Evolutionary conservation across 2,329 filamentous ascomycete genomes (phyloP).

Genomic region (Ophiostoma sp.): DNA sequence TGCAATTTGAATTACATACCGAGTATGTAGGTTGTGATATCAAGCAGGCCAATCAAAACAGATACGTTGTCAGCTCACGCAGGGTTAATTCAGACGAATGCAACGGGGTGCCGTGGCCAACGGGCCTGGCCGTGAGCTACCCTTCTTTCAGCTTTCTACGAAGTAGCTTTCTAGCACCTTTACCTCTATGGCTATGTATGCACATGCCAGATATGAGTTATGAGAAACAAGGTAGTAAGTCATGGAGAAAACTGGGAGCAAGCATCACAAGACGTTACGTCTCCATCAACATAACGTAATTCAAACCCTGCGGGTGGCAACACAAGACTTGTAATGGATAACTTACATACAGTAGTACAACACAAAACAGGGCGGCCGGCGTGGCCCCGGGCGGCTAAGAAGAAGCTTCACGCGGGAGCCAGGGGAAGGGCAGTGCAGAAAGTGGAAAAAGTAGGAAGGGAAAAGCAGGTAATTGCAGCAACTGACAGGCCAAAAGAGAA

Average conservation of each 20-base stretch:
- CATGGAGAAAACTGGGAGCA: neutral
- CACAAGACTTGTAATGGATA: neutral
- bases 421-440: slow-evolving; percentile 6
- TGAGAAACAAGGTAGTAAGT: neutral
- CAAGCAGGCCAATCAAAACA: too few species aligned
- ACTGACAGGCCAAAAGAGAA: neutral
- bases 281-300: neutral
- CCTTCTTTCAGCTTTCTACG: neutral
- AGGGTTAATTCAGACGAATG: too few species aligned
- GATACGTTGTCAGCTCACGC: neutral
- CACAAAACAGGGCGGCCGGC: neutral
- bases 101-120: neutral
- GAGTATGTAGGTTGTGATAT: too few species aligned
- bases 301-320: neutral
- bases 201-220: neutral
- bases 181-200: too few species aligned
- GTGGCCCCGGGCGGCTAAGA: slow-evolving; percentile 7
- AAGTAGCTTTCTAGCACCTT: neutral
- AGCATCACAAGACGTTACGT: neutral
- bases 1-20: too few species aligned
- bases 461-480: neutral
- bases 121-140: slow-evolving; percentile 3
- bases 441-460: neutral
- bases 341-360: too few species aligned
- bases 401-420: slow-evolving; percentile 10